Evolutionary conservation across 176 grass and related monocot genomes (phyloP).

Genomic region (Oryza meridionalis): DNA sequence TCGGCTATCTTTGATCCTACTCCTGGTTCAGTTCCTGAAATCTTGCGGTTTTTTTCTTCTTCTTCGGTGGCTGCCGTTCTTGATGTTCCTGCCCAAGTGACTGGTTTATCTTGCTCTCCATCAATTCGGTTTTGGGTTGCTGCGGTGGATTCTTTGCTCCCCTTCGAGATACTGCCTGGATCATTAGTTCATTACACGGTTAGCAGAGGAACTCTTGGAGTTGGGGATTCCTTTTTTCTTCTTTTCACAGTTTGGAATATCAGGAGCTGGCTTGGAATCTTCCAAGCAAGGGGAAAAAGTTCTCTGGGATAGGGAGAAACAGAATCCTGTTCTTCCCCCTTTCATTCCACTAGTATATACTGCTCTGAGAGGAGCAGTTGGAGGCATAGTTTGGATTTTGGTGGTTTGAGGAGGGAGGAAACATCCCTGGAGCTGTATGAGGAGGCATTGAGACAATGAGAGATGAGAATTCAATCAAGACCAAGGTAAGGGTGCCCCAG

Average conservation of each 20-base stretch:
- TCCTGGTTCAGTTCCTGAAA: conserved; percentile 3
- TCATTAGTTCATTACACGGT: not conserved
- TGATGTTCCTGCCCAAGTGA: not conserved
- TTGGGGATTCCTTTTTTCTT: conserved; percentile 12
- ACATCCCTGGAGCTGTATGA: conserved; percentile 57
- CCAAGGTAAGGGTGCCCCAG: conserved; percentile 57
- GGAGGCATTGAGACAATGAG: conserved; percentile 79
- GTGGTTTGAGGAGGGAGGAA: conserved; percentile 35
- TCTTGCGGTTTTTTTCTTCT: not conserved
- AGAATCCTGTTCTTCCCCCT: conserved; percentile 35
- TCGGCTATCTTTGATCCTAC: conserved; percentile 2
- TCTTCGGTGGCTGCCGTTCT: not conserved
- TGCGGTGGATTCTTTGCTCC: conserved; percentile 20
- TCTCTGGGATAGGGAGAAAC: not conserved
- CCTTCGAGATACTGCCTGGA: conserved; percentile 11
- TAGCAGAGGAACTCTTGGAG: not conserved
- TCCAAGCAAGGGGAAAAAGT: conserved; percentile 20
- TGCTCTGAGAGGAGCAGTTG: not conserved
- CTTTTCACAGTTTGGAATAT: conserved; percentile 2
- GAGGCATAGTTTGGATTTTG: not conserved
- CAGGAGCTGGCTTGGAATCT: conserved; percentile 19
- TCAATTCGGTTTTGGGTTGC: not conserved
- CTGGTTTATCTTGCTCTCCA: not conserved
- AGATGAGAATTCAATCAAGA: conserved; percentile 79
- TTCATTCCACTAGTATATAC: conserved; percentile 16